Conservation (phyloP, 2,329 filamentous ascomycete species). For the Neonectria hederae region DNA sequence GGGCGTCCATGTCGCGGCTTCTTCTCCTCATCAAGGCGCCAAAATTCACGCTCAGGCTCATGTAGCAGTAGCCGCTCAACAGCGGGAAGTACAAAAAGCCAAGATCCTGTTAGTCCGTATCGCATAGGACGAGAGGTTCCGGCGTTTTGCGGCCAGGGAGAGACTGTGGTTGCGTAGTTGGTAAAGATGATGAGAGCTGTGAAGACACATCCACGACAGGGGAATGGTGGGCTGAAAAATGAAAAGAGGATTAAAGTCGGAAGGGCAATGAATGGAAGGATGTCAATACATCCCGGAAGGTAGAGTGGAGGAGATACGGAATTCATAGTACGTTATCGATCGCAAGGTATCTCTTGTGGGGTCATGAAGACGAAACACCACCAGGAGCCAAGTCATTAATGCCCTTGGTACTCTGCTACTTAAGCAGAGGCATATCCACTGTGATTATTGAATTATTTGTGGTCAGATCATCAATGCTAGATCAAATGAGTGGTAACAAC, state of each 20-base stretch:
- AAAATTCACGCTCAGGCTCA: conserved; percentile 21
- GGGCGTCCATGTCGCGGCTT: neutral
- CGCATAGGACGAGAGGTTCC: conserved; percentile 23
- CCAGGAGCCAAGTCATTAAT: no score
- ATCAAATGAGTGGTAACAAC: neutral
- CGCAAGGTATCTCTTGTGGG: no score
- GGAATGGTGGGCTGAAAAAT: conserved; percentile 17
- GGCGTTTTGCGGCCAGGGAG: conserved; percentile 22
- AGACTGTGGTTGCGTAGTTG: conserved; percentile 17
- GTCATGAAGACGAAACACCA: no score
- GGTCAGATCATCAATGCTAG: neutral
- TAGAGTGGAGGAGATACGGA: neutral
- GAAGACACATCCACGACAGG: conserved; percentile 14
- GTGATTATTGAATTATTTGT: neutral
- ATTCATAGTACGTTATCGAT: neutral
- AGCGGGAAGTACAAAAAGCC: conserved; percentile 25
- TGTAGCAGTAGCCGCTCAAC: conserved; percentile 24
- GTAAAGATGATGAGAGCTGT: conserved; percentile 9
- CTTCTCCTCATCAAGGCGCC: conserved; percentile 17
- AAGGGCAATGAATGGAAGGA: conserved; percentile 14
- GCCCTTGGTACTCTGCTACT: no score
- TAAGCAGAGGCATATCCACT: neutral
- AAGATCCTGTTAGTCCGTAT: conserved; percentile 27
- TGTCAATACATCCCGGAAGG: neutral
- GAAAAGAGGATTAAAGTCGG: conserved; percentile 1